Evolutionary conservation across 2,329 filamentous ascomycete species (phyloP), one percentile per base, ranked within the genome.

Genomic region (Cyphellophora europaea): DNA sequence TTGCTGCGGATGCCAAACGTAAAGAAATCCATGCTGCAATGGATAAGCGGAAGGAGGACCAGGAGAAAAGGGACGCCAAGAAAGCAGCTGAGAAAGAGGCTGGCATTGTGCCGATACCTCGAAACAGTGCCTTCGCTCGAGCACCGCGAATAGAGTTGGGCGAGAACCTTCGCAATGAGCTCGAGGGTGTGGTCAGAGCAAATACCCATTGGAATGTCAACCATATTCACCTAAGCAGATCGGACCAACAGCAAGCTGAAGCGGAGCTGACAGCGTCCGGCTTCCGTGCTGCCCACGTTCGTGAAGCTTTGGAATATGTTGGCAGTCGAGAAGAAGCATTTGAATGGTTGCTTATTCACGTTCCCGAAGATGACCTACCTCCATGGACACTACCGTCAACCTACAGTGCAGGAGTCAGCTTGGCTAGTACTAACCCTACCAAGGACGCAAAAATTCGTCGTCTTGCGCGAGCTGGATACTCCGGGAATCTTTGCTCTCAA

Each of bases 311-410:
- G 1, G 77, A 77, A 29, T 77, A 88, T 50, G 95, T 88, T 63
- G 93, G 89, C 57, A 87, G 94, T 54, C 73, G 82, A 18, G 88
- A 95, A 55, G 91, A 98, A 60, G 80, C 86, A 11, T 69, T 98
- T 2, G 89, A 96, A 56, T 98, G 91, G 91, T 71, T 98, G 11
- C 71, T 98, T 32, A 88, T 96, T 33, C 89, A 98, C 58, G 87
- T 98, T 2, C 91, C 91, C 1, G 91, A 98, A 54, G 91, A 98
- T 54, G 91, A 96, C 51, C 65, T 96, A n/a, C 91, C 91, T 1
- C 68, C 74, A 5, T 96, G 89, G 87, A 85, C 85, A 49, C 65
- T 98, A 27, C 91, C 91, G 0, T 88, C 93, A 59, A 83, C 79
- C 42, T 98, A 98, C 56, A 79, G 83, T 8, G 89, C 88, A 17